Percentiles rank a stretch among this genome's conserved stretches.
These are phyloP conservation scores for Xylaria venustula DNA, from an alignment of 495 filamentous ascomycete genomes.

Conservation along the genomic window DNA sequence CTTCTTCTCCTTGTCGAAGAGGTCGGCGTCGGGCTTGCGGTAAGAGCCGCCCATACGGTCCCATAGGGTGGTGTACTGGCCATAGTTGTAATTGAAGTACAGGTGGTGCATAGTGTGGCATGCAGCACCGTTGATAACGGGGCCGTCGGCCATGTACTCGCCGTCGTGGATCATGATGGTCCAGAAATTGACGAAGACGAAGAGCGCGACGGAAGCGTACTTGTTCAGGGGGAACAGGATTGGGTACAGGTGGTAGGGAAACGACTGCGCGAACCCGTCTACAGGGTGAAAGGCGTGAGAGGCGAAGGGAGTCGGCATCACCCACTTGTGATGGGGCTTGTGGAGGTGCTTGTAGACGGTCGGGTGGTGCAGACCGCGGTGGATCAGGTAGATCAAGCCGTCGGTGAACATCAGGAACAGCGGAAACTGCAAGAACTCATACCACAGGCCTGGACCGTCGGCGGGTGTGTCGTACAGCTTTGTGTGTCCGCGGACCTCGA, in stretches of 20 bases:
- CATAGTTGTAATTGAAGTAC: conserved; percentile 99
- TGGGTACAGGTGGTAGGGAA: conserved; percentile 92
- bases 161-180: conserved; percentile 97
- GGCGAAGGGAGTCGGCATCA: conserved; percentile 95
- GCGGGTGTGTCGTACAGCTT: conserved; percentile 78
- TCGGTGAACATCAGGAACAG: conserved; percentile 93
- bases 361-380: conserved; percentile 85
- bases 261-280: conserved; percentile 87
- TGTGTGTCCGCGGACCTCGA: conserved; percentile 81
- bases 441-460: conserved; percentile 71
- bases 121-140: conserved; percentile 89
- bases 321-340: conserved; percentile 99
- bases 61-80: conserved; percentile 95
- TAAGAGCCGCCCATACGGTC: conserved; percentile 89
- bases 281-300: conserved; percentile 93
- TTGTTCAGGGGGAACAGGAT: conserved; percentile 94
- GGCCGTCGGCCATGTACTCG: conserved; percentile 87
- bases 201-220: conserved; percentile 79
- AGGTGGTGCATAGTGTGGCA: conserved; percentile 97
- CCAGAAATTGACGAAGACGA: conserved; percentile 95
- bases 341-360: conserved; percentile 82
- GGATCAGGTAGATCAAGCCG: conserved; percentile 91
- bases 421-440: conserved; percentile 85
- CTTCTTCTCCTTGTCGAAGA: conserved; percentile 86
- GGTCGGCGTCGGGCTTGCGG: conserved; percentile 79